Conservation (phyloP, 192 early-diverging fungal species). For the Backusella sp. region DNA sequence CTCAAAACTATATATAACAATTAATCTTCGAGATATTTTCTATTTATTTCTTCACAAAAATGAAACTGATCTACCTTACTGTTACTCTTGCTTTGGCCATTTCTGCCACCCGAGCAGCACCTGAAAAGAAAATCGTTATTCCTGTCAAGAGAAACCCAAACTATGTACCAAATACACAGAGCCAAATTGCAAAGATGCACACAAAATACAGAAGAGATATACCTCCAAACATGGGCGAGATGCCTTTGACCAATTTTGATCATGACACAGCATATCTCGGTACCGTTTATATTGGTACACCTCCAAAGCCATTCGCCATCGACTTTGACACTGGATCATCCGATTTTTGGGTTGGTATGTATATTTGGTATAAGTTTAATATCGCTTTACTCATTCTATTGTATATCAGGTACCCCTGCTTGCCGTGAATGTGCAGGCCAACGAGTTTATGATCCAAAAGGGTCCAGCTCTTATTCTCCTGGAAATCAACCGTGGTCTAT, state of each 20-base stretch:
- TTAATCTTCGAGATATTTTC: too few species aligned
- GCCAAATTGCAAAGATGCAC: not conserved
- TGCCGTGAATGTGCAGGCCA: not conserved
- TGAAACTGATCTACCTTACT: too few species aligned
- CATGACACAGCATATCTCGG: conserved; percentile 58
- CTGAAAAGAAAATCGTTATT: not conserved
- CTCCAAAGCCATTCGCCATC: conserved; percentile 57
- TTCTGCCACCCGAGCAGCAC: not conserved
- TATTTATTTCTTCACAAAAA: too few species aligned
- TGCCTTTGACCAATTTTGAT: conserved; percentile 15
- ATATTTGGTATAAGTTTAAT: too few species aligned
- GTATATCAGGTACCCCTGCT: conserved; percentile 31
- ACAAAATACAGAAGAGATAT: not conserved
- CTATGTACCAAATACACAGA: not conserved
- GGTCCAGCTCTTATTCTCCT: conserved; percentile 49
- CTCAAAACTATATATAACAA: too few species aligned
- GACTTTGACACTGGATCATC: conserved; percentile 68
- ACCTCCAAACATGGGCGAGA: not conserved
- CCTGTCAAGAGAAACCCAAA: not conserved
- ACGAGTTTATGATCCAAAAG: conserved; percentile 38
- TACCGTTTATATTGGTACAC: conserved; percentile 57
- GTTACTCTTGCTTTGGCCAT: not conserved
- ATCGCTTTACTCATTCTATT: not conserved
- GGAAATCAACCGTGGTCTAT: conserved; percentile 39
- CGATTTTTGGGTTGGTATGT: conserved; percentile 57